Conservation (phyloP, 140 eudicot species). For the Flaveria floridana region DNA sequence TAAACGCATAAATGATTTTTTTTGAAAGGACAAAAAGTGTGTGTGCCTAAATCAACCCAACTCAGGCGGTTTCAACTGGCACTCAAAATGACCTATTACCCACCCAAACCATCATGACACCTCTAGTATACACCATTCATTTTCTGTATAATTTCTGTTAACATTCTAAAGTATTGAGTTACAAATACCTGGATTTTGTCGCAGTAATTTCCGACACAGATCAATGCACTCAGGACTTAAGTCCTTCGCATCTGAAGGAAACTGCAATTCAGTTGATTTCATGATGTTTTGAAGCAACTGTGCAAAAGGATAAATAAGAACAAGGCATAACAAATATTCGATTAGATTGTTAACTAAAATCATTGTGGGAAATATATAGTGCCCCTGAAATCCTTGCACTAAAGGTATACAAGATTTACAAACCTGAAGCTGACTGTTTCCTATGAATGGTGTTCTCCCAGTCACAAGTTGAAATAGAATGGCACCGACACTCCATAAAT, state of each 20-base stretch:
- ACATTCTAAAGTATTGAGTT: background rate
- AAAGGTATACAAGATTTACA: conserved; percentile 19
- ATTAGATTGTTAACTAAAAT: background rate
- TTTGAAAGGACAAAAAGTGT: background rate
- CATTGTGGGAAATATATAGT: conserved; percentile 12
- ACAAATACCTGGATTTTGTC: conserved; percentile 79
- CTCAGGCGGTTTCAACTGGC: background rate
- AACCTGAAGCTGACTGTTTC: conserved; percentile 84
- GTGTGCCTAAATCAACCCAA: background rate
- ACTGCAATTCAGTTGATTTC: conserved; percentile 66
- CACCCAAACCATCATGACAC: background rate
- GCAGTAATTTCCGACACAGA: conserved; percentile 76
- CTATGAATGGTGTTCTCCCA: conserved; percentile 87
- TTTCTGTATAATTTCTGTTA: conserved; percentile 10
- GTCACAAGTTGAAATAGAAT: conserved; percentile 91
- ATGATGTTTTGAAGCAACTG: conserved; percentile 85
- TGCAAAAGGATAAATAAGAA: conserved; percentile 8
- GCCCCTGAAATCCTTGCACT: conserved; percentile 10
- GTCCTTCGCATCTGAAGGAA: conserved; percentile 74
- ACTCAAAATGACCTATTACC: background rate
- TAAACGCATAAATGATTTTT: background rate
- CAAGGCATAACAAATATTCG: conserved; percentile 9
- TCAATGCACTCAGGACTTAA: conserved; percentile 70
- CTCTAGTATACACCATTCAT: conserved; percentile 15
- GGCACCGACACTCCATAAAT: conserved; percentile 98